phyloP scores from a whole-genome alignment of 768 basidiomycete species.

The Lentinula sp. region DNA sequence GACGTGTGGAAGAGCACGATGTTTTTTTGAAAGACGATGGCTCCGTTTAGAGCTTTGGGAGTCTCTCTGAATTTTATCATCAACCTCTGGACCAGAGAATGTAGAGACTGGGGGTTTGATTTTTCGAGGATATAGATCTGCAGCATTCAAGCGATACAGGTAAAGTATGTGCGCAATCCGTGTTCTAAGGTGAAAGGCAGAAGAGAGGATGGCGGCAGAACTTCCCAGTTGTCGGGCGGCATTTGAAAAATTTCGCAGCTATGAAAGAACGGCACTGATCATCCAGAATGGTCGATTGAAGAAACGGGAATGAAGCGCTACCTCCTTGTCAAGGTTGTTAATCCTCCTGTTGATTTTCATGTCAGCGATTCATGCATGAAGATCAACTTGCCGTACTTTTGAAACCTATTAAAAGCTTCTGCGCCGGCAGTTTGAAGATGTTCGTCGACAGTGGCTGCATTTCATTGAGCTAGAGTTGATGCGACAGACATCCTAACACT shows the following conservation, averaged over 20 bases:
- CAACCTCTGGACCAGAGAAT: conserved; percentile 12
- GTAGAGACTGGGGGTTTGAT: conserved; percentile 31
- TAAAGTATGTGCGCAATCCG: conserved; percentile 63
- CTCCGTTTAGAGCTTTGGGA: conserved; percentile 13
- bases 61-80: conserved; percentile 4
- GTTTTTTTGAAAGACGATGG: conserved; percentile 20
- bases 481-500: conserved; percentile 23
- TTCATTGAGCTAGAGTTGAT: neutral
- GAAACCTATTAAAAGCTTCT: conserved; percentile 56
- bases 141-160: conserved; percentile 71
- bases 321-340: conserved; percentile 62
- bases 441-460: conserved; percentile 58
- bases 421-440: conserved; percentile 64
- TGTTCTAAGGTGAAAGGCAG: conserved; percentile 64
- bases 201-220: conserved; percentile 71
- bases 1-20: conserved; percentile 41
- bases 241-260: conserved; percentile 74
- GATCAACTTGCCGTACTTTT: conserved; percentile 34
- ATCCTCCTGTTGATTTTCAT: conserved; percentile 35
- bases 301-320: conserved; percentile 14
- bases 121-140: conserved; percentile 70
- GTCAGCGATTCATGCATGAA: conserved; percentile 1
- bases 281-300: neutral
- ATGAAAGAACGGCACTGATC: neutral
- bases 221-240: conserved; percentile 72